These are phyloP conservation scores for Hyphopichia khmerensis DNA, from an alignment of 1,139 yeast genomes.

Conservation along the genomic window DNA sequence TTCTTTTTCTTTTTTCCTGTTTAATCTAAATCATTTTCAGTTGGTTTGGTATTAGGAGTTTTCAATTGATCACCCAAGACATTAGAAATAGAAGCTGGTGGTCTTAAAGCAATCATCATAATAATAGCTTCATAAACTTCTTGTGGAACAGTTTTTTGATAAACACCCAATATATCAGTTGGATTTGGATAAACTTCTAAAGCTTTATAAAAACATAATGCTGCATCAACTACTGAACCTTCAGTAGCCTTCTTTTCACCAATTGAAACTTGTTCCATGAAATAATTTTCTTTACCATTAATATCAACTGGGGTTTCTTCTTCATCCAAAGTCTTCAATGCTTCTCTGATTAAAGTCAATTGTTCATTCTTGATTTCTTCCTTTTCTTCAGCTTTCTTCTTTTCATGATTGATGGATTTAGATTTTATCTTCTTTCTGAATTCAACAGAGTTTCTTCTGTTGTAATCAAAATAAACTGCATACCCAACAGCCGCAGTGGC, in stretches of 20 bases:
- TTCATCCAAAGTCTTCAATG: constrained; percentile 56
- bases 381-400: constrained; percentile 54
- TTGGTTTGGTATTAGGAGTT: constrained; percentile 9
- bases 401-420: constrained; percentile 58
- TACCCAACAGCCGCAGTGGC: constrained; percentile 66
- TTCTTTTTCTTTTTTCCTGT: constrained; percentile 1
- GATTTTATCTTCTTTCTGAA: constrained; percentile 77
- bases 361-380: constrained; percentile 61
- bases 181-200: constrained; percentile 93
- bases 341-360: constrained; percentile 58
- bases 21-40: constrained; percentile 38
- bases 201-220: constrained; percentile 92
- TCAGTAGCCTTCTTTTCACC: constrained; percentile 76
- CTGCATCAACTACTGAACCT: constrained; percentile 71
- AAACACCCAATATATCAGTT: constrained; percentile 81
- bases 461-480: constrained; percentile 86
- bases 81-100: constrained; percentile 77
- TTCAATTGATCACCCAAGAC: constrained; percentile 48
- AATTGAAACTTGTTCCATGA: constrained; percentile 77
- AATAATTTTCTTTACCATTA: constrained; percentile 68
- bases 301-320: constrained; percentile 79
- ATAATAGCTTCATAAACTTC: constrained; percentile 79
- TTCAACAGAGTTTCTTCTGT: constrained; percentile 77
- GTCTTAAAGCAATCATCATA: constrained; percentile 85
- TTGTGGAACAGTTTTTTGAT: constrained; percentile 84